Conservation (phyloP, 345 rosid genomes). For the Rhizophora mangle region DNA sequence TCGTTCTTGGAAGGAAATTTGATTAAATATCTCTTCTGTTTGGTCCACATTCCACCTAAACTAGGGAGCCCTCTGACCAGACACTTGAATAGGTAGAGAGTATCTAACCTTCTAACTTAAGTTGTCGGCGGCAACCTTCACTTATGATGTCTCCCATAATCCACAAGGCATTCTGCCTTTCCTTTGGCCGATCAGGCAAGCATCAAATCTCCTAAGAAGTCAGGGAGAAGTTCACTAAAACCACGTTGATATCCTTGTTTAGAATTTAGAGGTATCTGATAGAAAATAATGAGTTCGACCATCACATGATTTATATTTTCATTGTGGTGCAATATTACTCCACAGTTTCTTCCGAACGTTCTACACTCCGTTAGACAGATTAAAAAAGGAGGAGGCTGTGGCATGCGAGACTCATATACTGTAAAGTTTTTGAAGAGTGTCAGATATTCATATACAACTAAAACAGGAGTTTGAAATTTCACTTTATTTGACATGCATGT, state of each 20-base stretch:
- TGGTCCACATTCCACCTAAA: conserved; percentile 9
- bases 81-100: background rate
- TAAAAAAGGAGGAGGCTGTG: too few relatives aligned
- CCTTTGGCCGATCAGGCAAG: too few relatives aligned
- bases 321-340: too few relatives aligned
- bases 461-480: background rate
- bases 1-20: background rate
- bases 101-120: conserved; percentile 1
- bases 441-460: background rate
- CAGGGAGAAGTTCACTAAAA: background rate
- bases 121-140: background rate
- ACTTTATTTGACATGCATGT: background rate
- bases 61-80: background rate
- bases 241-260: background rate
- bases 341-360: too few relatives aligned
- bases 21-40: background rate
- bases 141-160: too few relatives aligned
- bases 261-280: background rate
- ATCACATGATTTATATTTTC: background rate
- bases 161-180: too few relatives aligned
- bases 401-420: too few relatives aligned
- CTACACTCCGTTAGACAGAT: too few relatives aligned
- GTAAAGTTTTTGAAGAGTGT: too few relatives aligned
- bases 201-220: background rate
- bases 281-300: background rate